These are phyloP conservation scores for Xanthoceras sorbifolium DNA, from an alignment of 345 rosid genomes.

Conservation along the genomic window DNA sequence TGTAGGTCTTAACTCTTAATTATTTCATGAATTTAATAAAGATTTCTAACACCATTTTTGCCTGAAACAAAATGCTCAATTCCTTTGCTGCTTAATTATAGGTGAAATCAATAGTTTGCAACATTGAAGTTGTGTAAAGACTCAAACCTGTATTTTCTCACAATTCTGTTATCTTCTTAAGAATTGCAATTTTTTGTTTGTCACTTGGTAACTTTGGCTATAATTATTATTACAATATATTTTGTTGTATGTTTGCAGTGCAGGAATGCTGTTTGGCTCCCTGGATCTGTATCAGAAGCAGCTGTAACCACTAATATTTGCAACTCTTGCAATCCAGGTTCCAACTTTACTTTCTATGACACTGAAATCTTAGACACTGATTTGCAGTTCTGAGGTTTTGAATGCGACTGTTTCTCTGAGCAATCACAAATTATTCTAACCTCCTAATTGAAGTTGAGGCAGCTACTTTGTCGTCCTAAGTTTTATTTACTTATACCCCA, in stretches of 20 bases:
- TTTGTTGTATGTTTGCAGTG: slow-evolving; percentile 49
- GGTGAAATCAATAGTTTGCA: no score
- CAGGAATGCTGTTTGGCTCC: slow-evolving; percentile 96
- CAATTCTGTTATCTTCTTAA: neutral
- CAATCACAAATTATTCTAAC: neutral
- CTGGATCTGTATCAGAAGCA: slow-evolving; percentile 89
- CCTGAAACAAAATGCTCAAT: no score
- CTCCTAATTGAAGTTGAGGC: neutral
- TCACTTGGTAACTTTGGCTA: neutral
- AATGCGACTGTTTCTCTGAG: neutral
- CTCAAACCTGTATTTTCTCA: no score
- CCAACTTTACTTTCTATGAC: slow-evolving; percentile 8
- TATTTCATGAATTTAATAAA: no score
- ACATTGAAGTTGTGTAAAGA: no score
- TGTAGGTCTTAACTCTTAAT: neutral
- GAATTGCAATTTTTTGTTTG: neutral
- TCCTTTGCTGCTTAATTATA: no score
- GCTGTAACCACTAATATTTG: slow-evolving; percentile 72
- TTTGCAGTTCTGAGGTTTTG: slow-evolving; percentile 1
- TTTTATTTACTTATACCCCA: slow-evolving; percentile 2
- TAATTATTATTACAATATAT: neutral
- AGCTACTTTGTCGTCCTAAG: neutral
- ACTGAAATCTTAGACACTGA: slow-evolving; percentile 3
- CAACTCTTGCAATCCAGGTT: slow-evolving; percentile 83
- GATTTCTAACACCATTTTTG: no score